Base-by-base conservation (phyloP, 805 yeast species). In the Millerago galiae region DNA sequence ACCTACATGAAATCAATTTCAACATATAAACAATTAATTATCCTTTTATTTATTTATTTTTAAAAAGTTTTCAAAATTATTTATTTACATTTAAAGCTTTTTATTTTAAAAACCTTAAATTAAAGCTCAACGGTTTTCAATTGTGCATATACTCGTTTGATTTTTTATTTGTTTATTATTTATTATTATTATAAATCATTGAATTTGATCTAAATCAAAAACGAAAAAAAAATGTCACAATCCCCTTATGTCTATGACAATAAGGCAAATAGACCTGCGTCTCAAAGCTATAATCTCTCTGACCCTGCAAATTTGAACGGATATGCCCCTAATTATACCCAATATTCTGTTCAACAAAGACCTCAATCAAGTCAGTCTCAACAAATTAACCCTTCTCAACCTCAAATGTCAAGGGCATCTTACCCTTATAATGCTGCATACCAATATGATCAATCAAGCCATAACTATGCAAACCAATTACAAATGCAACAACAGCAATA, bases 401-500 rank as follows among this genome's bases (percentile, higher is more conserved):
- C 32, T 6, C 41, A 38, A 12, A 11, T 38, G 7, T 13, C 14
- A 10, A 38, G 41, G 33, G 13, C 36, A 12, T 8, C 12, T 4
- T 38, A 26, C n/a, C 37, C 36, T n/a, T 38, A 38, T n/a, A 33
- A 33, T 14, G 24, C 16, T 16, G 16, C 37, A 9, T 38, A 38
- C n/a, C 37, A 32, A 17, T 38, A 38, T 33, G 41, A 38, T 13
- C 41, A 33, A 26, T 15, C 30, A 13, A 26, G 21, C 13, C 24
- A 21, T 21, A 28, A 13, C n/a, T 34, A 40, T 17, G 32, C 13
- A 39, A 41, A n/a, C 36, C 45, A 39, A 31, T 17, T 35, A 7
- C 43, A 40, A 13, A 21, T 24, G 15, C 51, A 47, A 34, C 52
- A 37, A 5, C 51, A 43, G 5, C 51, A 43, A n/a, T 58, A 50